Evolutionary conservation across 2,329 filamentous ascomycete genomes (phyloP).

Genomic region (Penicillium sp.): DNA sequence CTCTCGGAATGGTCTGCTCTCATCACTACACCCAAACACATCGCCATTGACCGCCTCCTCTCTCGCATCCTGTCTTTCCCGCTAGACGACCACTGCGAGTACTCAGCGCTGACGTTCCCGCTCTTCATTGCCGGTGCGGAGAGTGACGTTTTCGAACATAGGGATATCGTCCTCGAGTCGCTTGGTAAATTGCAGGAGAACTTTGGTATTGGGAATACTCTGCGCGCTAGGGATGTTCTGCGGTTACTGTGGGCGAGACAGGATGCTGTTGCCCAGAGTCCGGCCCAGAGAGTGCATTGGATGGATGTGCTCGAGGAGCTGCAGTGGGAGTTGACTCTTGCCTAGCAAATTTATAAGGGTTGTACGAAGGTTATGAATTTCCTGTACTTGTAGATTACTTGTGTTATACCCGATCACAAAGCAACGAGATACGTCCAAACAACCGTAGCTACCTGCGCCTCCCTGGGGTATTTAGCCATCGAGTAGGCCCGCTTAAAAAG

Average conservation of each 20-base stretch:
- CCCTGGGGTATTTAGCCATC: neutral
- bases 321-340: constrained; percentile 38
- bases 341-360: constrained; percentile 14
- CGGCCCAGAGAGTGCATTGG: constrained; percentile 28
- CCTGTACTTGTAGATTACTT: neutral
- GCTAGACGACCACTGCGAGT: constrained; percentile 39
- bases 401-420: neutral
- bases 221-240: constrained; percentile 36
- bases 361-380: neutral
- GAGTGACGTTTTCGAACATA: constrained; percentile 24
- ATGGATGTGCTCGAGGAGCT: constrained; percentile 35
- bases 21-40: constrained; percentile 31
- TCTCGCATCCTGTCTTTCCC: constrained; percentile 28
- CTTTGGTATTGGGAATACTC: constrained; percentile 41
- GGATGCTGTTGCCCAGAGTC: constrained; percentile 12
- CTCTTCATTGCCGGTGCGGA: constrained; percentile 42
- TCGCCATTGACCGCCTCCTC: constrained; percentile 33
- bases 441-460: neutral
- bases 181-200: constrained; percentile 34
- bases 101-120: constrained; percentile 42
- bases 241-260: constrained; percentile 30
- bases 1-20: constrained; percentile 16
- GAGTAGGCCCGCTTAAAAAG: neutral
- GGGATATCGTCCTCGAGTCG: constrained; percentile 29
- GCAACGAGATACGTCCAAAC: neutral